Conservation (phyloP, 306 rosid species). For the Adenanthera pavonina region DNA sequence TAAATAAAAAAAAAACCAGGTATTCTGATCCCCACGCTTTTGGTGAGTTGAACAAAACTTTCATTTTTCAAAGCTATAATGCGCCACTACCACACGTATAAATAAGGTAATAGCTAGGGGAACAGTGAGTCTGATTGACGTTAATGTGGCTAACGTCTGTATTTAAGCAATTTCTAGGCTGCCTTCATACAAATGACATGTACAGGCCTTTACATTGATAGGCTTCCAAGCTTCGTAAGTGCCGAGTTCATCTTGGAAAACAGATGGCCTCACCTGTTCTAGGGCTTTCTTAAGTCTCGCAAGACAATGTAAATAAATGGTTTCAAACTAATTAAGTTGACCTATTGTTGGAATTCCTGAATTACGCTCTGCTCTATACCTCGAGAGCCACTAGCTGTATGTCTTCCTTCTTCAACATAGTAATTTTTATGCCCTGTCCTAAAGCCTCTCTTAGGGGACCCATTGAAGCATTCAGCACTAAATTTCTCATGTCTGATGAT, state of each 20-base stretch:
- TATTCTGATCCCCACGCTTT: slow-evolving; percentile 22
- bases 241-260: slow-evolving; percentile 58
- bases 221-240: slow-evolving; percentile 76
- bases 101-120: neutral
- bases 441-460: slow-evolving; percentile 96
- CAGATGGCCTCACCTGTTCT: slow-evolving; percentile 89
- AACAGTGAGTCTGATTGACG: neutral
- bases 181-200: neutral
- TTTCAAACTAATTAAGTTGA: slow-evolving; percentile 21
- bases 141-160: neutral
- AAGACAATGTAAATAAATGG: neutral
- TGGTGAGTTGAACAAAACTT: neutral
- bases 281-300: slow-evolving; percentile 77
- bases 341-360: slow-evolving; percentile 10
- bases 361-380: slow-evolving; percentile 49
- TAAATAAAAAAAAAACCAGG: neutral
- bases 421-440: slow-evolving; percentile 71
- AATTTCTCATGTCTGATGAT: slow-evolving; percentile 96
- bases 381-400: slow-evolving; percentile 75
- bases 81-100: neutral
- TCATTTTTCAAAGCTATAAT: neutral
- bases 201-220: slow-evolving; percentile 45
- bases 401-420: slow-evolving; percentile 73
- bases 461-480: slow-evolving; percentile 93
- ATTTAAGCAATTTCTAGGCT: neutral